A percentile compares a stretch with the other conserved stretches of the same genome.
Conservation (phyloP, 352 stramenopile species). For the Phytophthora vignae region DNA sequence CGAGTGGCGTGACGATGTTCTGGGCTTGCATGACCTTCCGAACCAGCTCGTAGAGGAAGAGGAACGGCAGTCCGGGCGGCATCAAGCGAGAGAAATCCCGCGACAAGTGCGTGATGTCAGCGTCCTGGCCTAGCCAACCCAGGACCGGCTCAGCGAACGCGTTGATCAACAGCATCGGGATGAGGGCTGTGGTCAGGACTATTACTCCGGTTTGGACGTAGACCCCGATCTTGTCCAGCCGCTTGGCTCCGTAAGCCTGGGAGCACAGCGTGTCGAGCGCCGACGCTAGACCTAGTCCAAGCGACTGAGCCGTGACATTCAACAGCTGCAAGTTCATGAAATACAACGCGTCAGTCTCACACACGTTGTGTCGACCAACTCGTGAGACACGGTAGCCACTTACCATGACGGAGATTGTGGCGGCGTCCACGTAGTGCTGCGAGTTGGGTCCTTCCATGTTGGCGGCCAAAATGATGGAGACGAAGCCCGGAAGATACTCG, state of each 20-base stretch:
- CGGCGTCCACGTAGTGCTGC: slow-evolving; percentile 66
- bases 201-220: slow-evolving; percentile 76
- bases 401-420: slow-evolving; percentile 60
- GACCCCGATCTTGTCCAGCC: slow-evolving; percentile 66
- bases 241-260: slow-evolving; percentile 65
- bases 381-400: too few species aligned
- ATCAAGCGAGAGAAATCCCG: slow-evolving; percentile 67
- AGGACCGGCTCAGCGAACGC: slow-evolving; percentile 56
- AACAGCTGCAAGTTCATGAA: slow-evolving; percentile 45
- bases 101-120: slow-evolving; percentile 53
- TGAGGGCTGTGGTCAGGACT: slow-evolving; percentile 45
- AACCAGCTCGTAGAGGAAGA: slow-evolving; percentile 83
- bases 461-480: slow-evolving; percentile 52
- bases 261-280: slow-evolving; percentile 81
- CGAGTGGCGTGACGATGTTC: slow-evolving; percentile 75
- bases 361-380: too few species aligned
- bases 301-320: slow-evolving; percentile 66
- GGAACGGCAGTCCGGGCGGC: slow-evolving; percentile 64
- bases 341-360: background rate
- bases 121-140: slow-evolving; percentile 45
- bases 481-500: slow-evolving; percentile 40
- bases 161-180: slow-evolving; percentile 65
- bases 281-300: slow-evolving; percentile 64
- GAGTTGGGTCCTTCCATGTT: slow-evolving; percentile 58
- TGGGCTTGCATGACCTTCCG: slow-evolving; percentile 77